These are phyloP conservation scores for Lasiodiplodia theobromae DNA, from an alignment of 2,329 filamentous ascomycete species.

Conservation along the genomic window DNA sequence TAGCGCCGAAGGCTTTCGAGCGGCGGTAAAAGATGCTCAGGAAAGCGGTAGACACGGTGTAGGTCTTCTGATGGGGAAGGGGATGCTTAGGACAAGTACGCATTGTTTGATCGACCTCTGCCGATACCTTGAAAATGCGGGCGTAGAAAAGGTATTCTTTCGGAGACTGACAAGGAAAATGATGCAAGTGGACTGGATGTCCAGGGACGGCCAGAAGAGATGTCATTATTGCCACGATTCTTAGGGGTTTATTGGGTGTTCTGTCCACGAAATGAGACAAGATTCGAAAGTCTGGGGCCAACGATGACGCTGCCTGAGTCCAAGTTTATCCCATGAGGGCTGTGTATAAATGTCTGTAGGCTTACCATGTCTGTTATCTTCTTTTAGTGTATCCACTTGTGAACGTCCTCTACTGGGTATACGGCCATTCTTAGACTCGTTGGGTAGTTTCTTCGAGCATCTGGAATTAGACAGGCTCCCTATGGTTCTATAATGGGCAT, in stretches of 20 bases:
- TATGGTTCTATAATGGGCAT: too few species aligned
- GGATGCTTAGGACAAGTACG: not conserved
- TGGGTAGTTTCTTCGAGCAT: too few species aligned
- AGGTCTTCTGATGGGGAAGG: not conserved
- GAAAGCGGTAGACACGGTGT: not conserved
- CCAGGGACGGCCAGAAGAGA: not conserved
- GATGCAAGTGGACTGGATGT: not conserved
- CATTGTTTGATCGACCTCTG: not conserved
- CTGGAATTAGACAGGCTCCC: too few species aligned
- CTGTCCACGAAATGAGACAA: not conserved
- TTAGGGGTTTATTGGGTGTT: not conserved
- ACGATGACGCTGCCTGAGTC: not conserved
- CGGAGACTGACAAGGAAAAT: not conserved
- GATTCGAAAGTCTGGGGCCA: not conserved
- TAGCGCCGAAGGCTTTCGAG: slow-evolving; percentile 58
- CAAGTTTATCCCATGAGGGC: too few species aligned
- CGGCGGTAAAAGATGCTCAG: slow-evolving; percentile 29
- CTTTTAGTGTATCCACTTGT: too few species aligned
- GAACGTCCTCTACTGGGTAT: too few species aligned
- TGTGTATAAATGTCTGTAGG: not conserved
- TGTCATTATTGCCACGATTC: not conserved
- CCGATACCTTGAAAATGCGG: not conserved
- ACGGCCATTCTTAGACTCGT: too few species aligned
- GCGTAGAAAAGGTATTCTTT: not conserved
- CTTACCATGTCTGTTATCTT: too few species aligned